Evolutionary conservation across 2,329 filamentous ascomycete genomes (phyloP), one percentile per base, ranked within the genome.

Genomic region (Colletotrichum siamense): DNA sequence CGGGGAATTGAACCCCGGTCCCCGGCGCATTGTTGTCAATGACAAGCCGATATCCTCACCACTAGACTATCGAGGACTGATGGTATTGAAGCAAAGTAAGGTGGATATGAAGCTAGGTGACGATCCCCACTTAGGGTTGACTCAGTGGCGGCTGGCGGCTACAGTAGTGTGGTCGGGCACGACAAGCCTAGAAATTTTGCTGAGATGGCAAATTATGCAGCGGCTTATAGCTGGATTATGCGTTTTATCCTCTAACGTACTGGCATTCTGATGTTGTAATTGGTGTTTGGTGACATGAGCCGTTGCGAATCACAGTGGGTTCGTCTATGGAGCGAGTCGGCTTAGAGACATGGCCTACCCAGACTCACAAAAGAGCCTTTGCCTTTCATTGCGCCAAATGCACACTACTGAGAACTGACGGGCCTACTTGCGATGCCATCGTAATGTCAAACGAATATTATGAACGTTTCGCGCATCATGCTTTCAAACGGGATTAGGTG

Each of bases 11-110:
- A 49, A 49, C 39, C 39, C 66, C 66, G 66, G 52, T 69, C 66
- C 66, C 66, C 66, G 30, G 66, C 70, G 63, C 39, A 44, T n/a
- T n/a, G 18, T 6, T 10, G 10, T 12, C 8, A n/a, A 7, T 72
- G 65, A 70, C 44, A 74, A 70, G 71, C 71, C 26, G 71, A 74
- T 70, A 70, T 74, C 44, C 66, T 74, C 71, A 74, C 65, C 71
- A 69, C 44, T 69, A 69, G 71, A 69, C 71, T 63, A 69, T 69
- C 55, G 57, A 49, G 71, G 55, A 69, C 32, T 49, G 13, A 13
- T n/a, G 39, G 0, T n/a, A 1, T 10, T 6, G 0, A 2, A 0
- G 5, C 5, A 44, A 44, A 5, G 18, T 44, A 12, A n/a, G 39
- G 39, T 6, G 18, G 5, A 44, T n/a, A 44, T 44, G 39, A 44